A percentile compares a stretch with the other conserved stretches of the same genome.
phyloP scores from a whole-genome alignment of 2,329 filamentous ascomycete genomes.

The Tolypocladium endophyticum region DNA sequence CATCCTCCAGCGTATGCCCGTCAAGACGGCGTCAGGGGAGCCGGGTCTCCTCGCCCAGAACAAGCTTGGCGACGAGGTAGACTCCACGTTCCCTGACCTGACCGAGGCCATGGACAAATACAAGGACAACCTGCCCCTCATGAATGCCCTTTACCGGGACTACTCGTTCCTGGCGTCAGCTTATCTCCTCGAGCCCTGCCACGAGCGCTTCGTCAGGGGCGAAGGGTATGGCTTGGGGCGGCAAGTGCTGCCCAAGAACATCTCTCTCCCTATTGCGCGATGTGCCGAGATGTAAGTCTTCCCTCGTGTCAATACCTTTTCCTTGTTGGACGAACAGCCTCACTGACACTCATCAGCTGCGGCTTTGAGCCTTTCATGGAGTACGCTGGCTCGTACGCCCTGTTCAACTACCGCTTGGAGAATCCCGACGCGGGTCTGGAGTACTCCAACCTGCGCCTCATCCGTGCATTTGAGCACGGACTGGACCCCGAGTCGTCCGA shows the following conservation, averaged over 20 bases:
- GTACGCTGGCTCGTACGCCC: conserved; percentile 59
- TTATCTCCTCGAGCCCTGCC: conserved; percentile 86
- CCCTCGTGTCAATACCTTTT: background rate
- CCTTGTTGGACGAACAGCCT: background rate
- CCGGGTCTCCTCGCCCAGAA: conserved; percentile 69
- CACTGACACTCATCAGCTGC: conserved; percentile 23
- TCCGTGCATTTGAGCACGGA: conserved; percentile 85
- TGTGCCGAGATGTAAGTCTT: conserved; percentile 75
- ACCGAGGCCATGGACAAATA: conserved; percentile 63
- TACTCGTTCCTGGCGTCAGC: conserved; percentile 86
- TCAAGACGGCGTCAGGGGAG: conserved; percentile 60
- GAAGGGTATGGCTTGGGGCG: conserved; percentile 71
- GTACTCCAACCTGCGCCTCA: conserved; percentile 64
- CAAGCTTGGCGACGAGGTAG: conserved; percentile 64
- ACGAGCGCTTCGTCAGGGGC: conserved; percentile 59
- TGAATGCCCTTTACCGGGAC: conserved; percentile 84
- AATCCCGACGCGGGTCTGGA: conserved; percentile 46
- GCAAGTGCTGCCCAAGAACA: conserved; percentile 59
- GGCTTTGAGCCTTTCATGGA: conserved; percentile 92
- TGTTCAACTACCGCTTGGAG: conserved; percentile 55
- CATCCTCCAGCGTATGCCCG: conserved; percentile 67
- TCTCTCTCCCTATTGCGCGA: conserved; percentile 72
- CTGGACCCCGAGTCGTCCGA: conserved; percentile 81
- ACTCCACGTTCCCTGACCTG: conserved; percentile 66
- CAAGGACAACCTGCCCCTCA: conserved; percentile 60